A percentile compares a stretch with the other conserved stretches of the same genome.
Conservation (phyloP, 179 eudicot genomes). For the Dionaea muscipula region DNA sequence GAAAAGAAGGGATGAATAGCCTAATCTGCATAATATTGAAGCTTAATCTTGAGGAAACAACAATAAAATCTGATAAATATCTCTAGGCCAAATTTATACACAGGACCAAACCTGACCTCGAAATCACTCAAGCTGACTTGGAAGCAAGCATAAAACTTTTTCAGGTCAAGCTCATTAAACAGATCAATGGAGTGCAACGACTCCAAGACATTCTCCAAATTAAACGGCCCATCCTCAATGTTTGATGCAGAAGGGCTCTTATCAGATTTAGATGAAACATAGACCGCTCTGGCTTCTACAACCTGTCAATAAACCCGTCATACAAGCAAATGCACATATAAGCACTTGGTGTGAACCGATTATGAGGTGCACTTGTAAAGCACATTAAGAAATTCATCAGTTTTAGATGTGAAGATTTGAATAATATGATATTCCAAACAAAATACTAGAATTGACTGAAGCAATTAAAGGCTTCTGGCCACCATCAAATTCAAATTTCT, state of each 20-base stretch:
- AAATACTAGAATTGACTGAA: too few species aligned
- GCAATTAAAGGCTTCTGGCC: too few species aligned
- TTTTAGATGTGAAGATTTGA: too few species aligned
- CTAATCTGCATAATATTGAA: slow-evolving; percentile 35
- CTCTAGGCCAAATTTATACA: slow-evolving; percentile 1
- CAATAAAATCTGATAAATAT: not conserved
- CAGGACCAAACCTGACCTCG: slow-evolving; percentile 35
- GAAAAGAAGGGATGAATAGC: slow-evolving; percentile 25
- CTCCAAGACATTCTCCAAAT: slow-evolving; percentile 11
- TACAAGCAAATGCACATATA: not conserved
- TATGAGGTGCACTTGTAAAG: too few species aligned
- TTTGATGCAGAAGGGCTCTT: slow-evolving; percentile 19
- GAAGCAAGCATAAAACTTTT: slow-evolving; percentile 52
- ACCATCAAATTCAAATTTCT: too few species aligned
- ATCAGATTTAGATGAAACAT: slow-evolving; percentile 29
- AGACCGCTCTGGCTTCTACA: slow-evolving; percentile 34
- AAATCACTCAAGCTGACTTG: slow-evolving; percentile 44
- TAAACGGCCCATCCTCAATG: slow-evolving; percentile 14
- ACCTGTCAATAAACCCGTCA: slow-evolving; percentile 31
- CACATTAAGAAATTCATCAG: too few species aligned
- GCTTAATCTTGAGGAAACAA: slow-evolving; percentile 1
- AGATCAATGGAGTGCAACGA: slow-evolving; percentile 17
- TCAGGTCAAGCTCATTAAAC: slow-evolving; percentile 20
- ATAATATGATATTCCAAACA: too few species aligned
- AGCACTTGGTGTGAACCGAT: not conserved